Base-by-base conservation (phyloP, 1,284 basidiomycete genomes). In the Pseudozyma sp. region DNA sequence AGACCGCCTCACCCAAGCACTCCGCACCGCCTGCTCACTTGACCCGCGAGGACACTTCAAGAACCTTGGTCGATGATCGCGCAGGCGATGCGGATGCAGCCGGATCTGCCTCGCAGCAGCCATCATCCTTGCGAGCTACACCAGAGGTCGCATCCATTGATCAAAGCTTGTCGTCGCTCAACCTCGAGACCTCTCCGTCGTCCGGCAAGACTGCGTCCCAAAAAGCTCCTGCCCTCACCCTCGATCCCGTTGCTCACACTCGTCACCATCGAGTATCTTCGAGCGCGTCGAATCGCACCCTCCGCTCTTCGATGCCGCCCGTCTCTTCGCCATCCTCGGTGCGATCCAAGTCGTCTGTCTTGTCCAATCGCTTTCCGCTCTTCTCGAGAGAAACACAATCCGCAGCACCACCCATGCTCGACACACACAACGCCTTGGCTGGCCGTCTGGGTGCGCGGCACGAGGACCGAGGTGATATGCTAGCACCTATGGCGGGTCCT, bases 371-470 rank as follows among this genome's bases (percentile, higher is more conserved):
- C 43, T 64, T 66, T 46, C 46, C 63, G 0, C 66, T 75, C 19
- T 67, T 65, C 31, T 66, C 75, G 1, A 55, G 74, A 42, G 66
- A 75, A 29, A 47, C 58, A 7, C 70, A 76, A 34, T 61, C 58
- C 9, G 68, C 68, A n/a, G 70, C 65, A 24, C 69, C 77, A n/a
- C 78, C 78, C 44, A 78, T 63, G 62, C 68, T 80, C 31, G 74
- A 77, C 54, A 78, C 77, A 11, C 77, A 80, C 67, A 78, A 78
- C 31, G 78, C 77, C 2, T 65, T 80, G 11, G 73, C 77, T 2
- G 78, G 78, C 10, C 50, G 63, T 9, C 68, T 80, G 0, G 78
- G 78, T 4, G 60, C 73, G 10, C 57, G 70, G 10, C 74, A 77
- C 50, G 72, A 77, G 53, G 77, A 74, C 17, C 62, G 72, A 7